Base-by-base conservation (phyloP, 106 monocot species). In the Alisma plantagoaquatica region DNA sequence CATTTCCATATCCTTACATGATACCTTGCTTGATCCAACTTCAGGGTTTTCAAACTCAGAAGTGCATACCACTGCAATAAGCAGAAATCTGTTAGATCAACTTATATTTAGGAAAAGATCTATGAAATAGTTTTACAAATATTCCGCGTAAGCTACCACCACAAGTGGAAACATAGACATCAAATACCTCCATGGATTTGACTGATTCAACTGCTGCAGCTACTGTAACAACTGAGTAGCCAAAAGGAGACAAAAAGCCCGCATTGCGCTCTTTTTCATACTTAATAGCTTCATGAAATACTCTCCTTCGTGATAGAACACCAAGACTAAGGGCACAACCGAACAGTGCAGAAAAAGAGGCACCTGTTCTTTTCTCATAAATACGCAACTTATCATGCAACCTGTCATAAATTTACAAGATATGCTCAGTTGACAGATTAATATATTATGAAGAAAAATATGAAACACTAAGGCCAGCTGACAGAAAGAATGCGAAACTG, bases 1-100 rank as follows among this genome's bases (percentile, higher is more conserved):
- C 96, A 89, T 66, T 81, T 88, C 96, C 96, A 96, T 56, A 89
- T 63, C 23, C 71, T 57, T 50, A 74, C 60, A 24, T 75, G 73
- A 65, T 67, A 77, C 3, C 53, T 65, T 49, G 57, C 78, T 33
- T 89, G 68, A 60, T 70, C 74, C 56, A 29, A 31, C 26, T 29
- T 68, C 65, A 73, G 80, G 60, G 75, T 76, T 68, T 76, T 96
- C n/a, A 78, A 51, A 41, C 78, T 80, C 53, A 96, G 46, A 33
- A 81, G 68, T 71, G 68, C 60, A 64, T 89, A 96, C 96, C 96
- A 96, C 96, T 96, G 73, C n/a, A n/a, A n/a, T n/a, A n/a, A n/a
- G n/a, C n/a, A n/a, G n/a, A n/a, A n/a, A n/a, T n/a, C n/a, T n/a
- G n/a, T n/a, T n/a, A n/a, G n/a, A n/a, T n/a, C n/a, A n/a, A n/a